Conservation (phyloP, 225 moss, liverwort and hornwort genomes). For the Anthoceros angustus region DNA sequence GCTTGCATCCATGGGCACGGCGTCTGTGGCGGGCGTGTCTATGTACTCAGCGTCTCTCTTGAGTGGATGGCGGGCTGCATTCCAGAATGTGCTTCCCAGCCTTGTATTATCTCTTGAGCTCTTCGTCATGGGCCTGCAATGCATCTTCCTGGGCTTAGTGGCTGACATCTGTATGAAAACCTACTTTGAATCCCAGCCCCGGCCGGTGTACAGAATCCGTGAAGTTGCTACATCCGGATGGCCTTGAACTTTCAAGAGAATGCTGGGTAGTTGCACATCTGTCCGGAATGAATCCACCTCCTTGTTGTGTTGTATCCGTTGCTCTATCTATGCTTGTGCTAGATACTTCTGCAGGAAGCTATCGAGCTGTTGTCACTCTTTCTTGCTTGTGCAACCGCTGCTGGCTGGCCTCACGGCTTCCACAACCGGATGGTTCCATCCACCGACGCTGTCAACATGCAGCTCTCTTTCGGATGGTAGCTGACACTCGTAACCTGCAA, state of each 20-base stretch:
- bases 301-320: no score
- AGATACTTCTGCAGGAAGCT: no score
- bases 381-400: constrained; percentile 5
- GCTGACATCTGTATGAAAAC: constrained; percentile 35
- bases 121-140: constrained; percentile 36
- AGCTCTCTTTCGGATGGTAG: constrained; percentile 69
- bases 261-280: no score
- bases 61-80: constrained; percentile 33
- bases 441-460: constrained; percentile 84
- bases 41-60: constrained; percentile 16
- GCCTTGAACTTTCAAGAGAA: background rate
- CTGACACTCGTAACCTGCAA: constrained; percentile 79
- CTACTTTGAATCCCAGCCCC: constrained; percentile 24
- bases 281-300: no score
- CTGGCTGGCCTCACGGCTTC: constrained; percentile 43
- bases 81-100: constrained; percentile 22
- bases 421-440: constrained; percentile 87
- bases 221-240: constrained; percentile 26
- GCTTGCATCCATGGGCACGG: constrained; percentile 20
- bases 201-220: constrained; percentile 26
- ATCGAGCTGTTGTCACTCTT: no score
- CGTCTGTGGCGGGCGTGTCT: constrained; percentile 19
- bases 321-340: no score
- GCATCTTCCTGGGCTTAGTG: constrained; percentile 36
- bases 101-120: constrained; percentile 31